A percentile compares a stretch with the other conserved stretches of the same genome.
phyloP scores from a whole-genome alignment of 2,329 filamentous ascomycete genomes.

The Fusarium sp. region DNA sequence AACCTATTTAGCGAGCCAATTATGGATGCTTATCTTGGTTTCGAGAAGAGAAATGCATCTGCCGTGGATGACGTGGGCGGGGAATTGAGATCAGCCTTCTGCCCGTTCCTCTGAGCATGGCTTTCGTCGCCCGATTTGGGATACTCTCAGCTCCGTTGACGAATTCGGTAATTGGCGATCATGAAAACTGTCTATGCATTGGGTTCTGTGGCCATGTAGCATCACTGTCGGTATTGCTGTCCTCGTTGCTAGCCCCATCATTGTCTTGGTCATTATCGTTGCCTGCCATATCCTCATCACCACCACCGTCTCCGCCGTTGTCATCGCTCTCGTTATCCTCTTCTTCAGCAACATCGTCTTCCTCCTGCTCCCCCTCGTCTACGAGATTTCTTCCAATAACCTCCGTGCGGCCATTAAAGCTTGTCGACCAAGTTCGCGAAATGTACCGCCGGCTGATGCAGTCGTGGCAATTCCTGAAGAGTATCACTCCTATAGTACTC shows the following conservation, averaged over 20 bases:
- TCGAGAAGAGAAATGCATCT: not conserved
- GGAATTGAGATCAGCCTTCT: not conserved
- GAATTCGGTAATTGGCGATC: no score
- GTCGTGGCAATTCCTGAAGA: not conserved
- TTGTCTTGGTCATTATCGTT: no score
- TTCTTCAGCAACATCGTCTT: not conserved
- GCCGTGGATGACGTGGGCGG: not conserved
- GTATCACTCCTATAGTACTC: rapidly evolving
- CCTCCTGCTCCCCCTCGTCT: not conserved
- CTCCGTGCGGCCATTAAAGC: not conserved
- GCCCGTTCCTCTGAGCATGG: not conserved
- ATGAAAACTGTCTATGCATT: no score
- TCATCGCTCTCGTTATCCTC: not conserved
- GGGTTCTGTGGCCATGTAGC: no score
- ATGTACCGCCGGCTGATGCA: not conserved
- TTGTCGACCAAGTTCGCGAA: not conserved
- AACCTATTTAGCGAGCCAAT: not conserved
- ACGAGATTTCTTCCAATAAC: not conserved
- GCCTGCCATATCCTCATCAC: not conserved
- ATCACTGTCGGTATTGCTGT: not conserved
- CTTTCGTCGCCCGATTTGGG: not conserved
- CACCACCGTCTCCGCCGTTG: not conserved
- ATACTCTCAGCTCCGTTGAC: no score
- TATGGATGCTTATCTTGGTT: rapidly evolving
- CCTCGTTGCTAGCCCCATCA: no score